Percentiles rank a stretch among this genome's conserved stretches.
Evolutionary conservation across 2,329 filamentous ascomycete genomes (phyloP).

Genomic region (Emmonsiellopsis sp.): DNA sequence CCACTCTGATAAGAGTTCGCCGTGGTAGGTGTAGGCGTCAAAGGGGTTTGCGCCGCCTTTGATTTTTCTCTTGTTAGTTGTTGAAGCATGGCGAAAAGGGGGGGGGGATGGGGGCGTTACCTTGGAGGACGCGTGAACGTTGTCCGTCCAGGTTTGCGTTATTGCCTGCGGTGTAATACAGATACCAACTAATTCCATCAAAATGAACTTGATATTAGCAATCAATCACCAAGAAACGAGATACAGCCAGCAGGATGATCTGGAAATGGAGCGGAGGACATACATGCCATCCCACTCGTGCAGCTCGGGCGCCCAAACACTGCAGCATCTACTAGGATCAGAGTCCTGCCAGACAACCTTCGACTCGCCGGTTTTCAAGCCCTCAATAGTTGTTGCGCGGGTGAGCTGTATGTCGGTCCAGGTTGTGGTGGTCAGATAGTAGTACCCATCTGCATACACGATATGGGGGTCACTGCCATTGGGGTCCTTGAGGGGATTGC

Average conservation of each 20-base stretch:
- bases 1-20: slow-evolving; percentile 41
- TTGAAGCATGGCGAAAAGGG: no score
- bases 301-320: slow-evolving; percentile 48
- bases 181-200: slow-evolving; percentile 35
- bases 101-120: slow-evolving; percentile 21
- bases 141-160: slow-evolving; percentile 41
- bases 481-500: slow-evolving; percentile 43
- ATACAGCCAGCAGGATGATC: no score
- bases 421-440: slow-evolving; percentile 48
- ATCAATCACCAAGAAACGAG: no score
- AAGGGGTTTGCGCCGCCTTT: slow-evolving; percentile 43
- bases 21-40: slow-evolving; percentile 43
- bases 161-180: slow-evolving; percentile 49
- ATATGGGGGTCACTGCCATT: slow-evolving; percentile 47
- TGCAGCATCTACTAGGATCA: slow-evolving; percentile 40
- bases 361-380: slow-evolving; percentile 44
- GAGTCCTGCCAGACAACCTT: slow-evolving; percentile 43
- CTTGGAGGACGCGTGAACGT: slow-evolving; percentile 44
- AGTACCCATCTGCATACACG: slow-evolving; percentile 43
- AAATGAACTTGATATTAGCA: no score
- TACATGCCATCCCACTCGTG: neutral
- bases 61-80: no score
- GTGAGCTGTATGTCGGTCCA: slow-evolving; percentile 47
- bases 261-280: neutral
- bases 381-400: slow-evolving; percentile 44